phyloP scores from a whole-genome alignment of 2,329 filamentous ascomycete genomes.

The Hymenoscyphus fructigenus region DNA sequence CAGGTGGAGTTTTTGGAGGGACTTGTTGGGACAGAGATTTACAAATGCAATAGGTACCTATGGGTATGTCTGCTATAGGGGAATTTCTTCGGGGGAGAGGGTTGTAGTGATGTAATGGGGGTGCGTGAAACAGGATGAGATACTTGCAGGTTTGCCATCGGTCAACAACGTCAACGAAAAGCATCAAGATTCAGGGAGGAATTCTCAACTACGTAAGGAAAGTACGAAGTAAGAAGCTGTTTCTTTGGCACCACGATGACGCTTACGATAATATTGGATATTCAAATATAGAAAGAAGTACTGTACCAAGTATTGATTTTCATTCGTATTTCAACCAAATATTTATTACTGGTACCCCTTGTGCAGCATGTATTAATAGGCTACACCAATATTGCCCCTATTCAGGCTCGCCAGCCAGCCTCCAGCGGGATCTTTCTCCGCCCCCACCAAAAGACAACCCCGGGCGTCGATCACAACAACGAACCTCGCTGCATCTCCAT shows the following conservation, averaged over 20 bases:
- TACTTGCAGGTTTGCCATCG: neutral
- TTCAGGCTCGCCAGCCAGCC: constrained; percentile 1
- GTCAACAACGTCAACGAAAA: neutral
- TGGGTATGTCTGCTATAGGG: neutral
- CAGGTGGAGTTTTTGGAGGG: neutral
- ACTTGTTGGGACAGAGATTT: neutral
- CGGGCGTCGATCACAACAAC: neutral
- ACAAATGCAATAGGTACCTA: neutral
- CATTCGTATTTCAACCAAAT: neutral
- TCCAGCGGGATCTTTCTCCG: neutral
- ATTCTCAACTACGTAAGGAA: neutral
- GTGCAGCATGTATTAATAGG: neutral
- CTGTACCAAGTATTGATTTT: no score
- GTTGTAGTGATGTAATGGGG: neutral
- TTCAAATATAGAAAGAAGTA: neutral
- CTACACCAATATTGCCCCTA: neutral
- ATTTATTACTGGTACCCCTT: neutral
- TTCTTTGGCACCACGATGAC: neutral
- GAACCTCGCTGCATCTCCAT: neutral
- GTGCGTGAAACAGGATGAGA: neutral
- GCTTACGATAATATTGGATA: neutral
- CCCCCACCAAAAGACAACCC: neutral
- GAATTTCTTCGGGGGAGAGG: neutral
- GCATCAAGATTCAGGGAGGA: neutral
- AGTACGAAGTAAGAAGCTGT: neutral